A percentile compares a stretch with the other conserved stretches of the same genome.
These are phyloP conservation scores for Brassica incana DNA, from an alignment of 345 rosid genomes.

Conservation along the genomic window DNA sequence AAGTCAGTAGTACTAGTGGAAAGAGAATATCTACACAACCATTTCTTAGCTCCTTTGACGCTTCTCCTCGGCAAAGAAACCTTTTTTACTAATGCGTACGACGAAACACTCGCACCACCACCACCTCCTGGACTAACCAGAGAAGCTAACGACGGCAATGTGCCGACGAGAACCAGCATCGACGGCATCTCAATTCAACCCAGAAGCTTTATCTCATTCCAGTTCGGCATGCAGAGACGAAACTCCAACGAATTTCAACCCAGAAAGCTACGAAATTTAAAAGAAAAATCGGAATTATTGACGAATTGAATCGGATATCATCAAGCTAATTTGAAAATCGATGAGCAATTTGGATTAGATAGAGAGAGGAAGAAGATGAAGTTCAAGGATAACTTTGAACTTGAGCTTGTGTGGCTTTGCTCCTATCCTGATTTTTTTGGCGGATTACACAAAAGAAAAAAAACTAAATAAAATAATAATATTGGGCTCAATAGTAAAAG, in stretches of 20 bases:
- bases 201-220: neutral
- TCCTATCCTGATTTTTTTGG: too few species aligned
- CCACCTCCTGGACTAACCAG: slow-evolving; percentile 53
- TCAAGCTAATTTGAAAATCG: neutral
- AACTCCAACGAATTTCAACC: neutral
- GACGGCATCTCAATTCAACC: slow-evolving; percentile 40
- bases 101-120: slow-evolving; percentile 44
- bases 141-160: slow-evolving; percentile 78
- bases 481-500: slow-evolving; percentile 2
- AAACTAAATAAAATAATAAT: neutral
- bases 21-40: slow-evolving; percentile 83
- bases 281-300: neutral
- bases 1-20: slow-evolving; percentile 64
- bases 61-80: slow-evolving; percentile 57
- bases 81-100: slow-evolving; percentile 60
- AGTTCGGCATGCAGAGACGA: neutral
- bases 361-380: neutral
- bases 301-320: neutral
- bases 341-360: slow-evolving; percentile 7
- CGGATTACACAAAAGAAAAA: slow-evolving; percentile 7
- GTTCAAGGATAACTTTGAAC: neutral
- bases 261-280: neutral
- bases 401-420: neutral
- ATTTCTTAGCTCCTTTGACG: slow-evolving; percentile 53
- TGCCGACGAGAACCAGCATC: slow-evolving; percentile 72